Percentiles rank a stretch among this genome's conserved stretches.
Evolutionary conservation across 495 filamentous ascomycete species (phyloP).

Genomic region (Aspergillus bridgeri): DNA sequence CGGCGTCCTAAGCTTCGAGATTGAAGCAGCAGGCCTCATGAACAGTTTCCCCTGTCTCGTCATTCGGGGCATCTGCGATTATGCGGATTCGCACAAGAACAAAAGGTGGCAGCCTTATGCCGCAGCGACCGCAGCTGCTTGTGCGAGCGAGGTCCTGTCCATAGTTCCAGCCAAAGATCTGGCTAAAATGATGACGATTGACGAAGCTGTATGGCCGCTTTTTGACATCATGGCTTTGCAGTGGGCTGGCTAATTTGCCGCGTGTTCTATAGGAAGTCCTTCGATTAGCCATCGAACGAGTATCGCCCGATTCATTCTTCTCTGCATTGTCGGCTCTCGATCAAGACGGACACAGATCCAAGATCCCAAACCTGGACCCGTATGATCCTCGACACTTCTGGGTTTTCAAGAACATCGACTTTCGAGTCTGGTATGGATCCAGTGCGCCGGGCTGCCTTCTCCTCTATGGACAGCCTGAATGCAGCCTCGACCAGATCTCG

Average conservation of each 20-base stretch:
- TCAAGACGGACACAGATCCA: not conserved
- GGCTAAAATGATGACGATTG: not conserved
- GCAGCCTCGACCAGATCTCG: not conserved
- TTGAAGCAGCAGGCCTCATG: conserved; percentile 46
- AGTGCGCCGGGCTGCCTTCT: not conserved
- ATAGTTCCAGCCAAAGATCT: not conserved
- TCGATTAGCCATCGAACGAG: not conserved
- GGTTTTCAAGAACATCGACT: conserved; percentile 1
- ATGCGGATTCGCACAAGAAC: conserved; percentile 43
- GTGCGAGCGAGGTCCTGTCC: conserved; percentile 10
- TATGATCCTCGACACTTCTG: not conserved
- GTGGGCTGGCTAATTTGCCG: not conserved
- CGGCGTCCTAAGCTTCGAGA: conserved; percentile 34
- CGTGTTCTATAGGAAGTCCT: not conserved
- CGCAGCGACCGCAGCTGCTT: conserved; percentile 34
- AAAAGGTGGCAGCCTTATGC: conserved; percentile 40
- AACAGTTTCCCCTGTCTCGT: conserved; percentile 35
- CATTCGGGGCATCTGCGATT: conserved; percentile 42
- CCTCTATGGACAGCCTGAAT: not conserved
- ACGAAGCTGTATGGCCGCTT: not conserved
- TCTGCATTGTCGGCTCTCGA: not conserved
- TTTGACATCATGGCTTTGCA: not conserved
- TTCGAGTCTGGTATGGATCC: not conserved
- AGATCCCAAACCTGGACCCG: not conserved
- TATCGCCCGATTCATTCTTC: not conserved